A percentile compares a stretch with the other conserved stretches of the same genome.
Evolutionary conservation across 768 basidiomycete species (phyloP).

Genomic region (Neoboletus brunneissimus): DNA sequence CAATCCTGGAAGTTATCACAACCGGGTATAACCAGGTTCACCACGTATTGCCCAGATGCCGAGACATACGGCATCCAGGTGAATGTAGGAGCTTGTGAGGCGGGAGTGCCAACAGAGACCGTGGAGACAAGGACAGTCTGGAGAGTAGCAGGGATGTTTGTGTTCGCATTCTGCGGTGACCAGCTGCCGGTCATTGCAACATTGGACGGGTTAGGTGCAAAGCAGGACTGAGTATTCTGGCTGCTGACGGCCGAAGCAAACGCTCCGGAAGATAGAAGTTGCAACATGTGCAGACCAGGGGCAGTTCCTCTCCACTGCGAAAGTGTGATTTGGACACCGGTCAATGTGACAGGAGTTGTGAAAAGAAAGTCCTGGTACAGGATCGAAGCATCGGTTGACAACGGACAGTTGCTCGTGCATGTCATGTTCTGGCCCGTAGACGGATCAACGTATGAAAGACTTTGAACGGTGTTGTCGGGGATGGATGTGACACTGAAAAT

Average conservation of each 20-base stretch:
- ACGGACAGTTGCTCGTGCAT: slow-evolving; percentile 76
- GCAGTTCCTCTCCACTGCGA: slow-evolving; percentile 70
- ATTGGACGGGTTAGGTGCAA: slow-evolving; percentile 71
- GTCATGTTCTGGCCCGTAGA: slow-evolving; percentile 69
- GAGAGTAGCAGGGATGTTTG: slow-evolving; percentile 75
- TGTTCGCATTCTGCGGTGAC: slow-evolving; percentile 60
- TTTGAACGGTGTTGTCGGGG: slow-evolving; percentile 82
- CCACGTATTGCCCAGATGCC: slow-evolving; percentile 78
- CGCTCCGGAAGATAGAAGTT: slow-evolving; percentile 88
- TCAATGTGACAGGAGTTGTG: slow-evolving; percentile 56
- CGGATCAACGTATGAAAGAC: slow-evolving; percentile 76
- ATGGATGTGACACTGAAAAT: slow-evolving; percentile 74
- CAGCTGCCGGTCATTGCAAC: slow-evolving; percentile 68
- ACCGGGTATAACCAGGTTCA: slow-evolving; percentile 85
- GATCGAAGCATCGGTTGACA: slow-evolving; percentile 71
- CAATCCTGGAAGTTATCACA: slow-evolving; percentile 83
- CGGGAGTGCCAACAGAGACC: slow-evolving; percentile 60
- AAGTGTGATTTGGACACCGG: slow-evolving; percentile 85
- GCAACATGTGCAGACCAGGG: slow-evolving; percentile 86
- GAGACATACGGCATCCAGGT: slow-evolving; percentile 94
- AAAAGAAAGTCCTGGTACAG: slow-evolving; percentile 96
- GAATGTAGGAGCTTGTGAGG: slow-evolving; percentile 67
- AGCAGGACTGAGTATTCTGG: slow-evolving; percentile 70
- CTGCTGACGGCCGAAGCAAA: slow-evolving; percentile 70
- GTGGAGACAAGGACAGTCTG: slow-evolving; percentile 70